Evolutionary conservation across 2,329 filamentous ascomycete genomes (phyloP).

Genomic region (Hypoxylon sp.): DNA sequence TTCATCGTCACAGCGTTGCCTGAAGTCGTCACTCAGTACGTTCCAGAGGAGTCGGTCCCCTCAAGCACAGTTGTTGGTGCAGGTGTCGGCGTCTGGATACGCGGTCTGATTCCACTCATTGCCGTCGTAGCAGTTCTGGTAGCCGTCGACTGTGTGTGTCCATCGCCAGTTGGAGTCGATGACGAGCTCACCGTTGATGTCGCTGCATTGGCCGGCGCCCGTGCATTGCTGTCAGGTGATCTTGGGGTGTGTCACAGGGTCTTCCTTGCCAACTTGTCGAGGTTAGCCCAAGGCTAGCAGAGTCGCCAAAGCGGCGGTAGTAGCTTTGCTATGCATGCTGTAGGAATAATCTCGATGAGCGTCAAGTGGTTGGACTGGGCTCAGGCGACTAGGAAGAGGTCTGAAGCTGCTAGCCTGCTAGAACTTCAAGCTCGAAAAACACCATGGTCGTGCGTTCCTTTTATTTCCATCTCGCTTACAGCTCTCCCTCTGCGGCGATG

Average conservation of each 20-base stretch:
- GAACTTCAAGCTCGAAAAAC: slow-evolving; percentile 12
- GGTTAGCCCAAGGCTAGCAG: slow-evolving; percentile 56
- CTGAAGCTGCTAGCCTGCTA: slow-evolving; percentile 10
- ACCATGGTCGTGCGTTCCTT: slow-evolving; percentile 12
- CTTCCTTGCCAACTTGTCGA: slow-evolving; percentile 58
- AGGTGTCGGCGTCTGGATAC: slow-evolving; percentile 57
- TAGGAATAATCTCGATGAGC: not conserved
- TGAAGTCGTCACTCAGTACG: slow-evolving; percentile 62
- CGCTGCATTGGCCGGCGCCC: slow-evolving; percentile 58
- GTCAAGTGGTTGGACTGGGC: not conserved
- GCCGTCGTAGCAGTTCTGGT: slow-evolving; percentile 63
- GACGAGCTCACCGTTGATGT: slow-evolving; percentile 60
- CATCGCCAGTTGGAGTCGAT: slow-evolving; percentile 68
- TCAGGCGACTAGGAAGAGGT: not conserved
- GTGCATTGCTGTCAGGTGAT: slow-evolving; percentile 63
- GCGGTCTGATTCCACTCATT: slow-evolving; percentile 55
- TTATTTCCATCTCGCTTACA: slow-evolving; percentile 15
- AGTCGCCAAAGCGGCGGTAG: slow-evolving; percentile 48
- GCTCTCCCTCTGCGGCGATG: not conserved
- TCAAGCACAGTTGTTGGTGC: slow-evolving; percentile 61
- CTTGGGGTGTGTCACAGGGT: slow-evolving; percentile 60
- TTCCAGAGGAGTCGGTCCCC: slow-evolving; percentile 59
- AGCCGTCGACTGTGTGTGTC: slow-evolving; percentile 59
- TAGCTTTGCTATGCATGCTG: slow-evolving; percentile 34
- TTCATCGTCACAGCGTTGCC: slow-evolving; percentile 63